Evolutionary conservation across 2,329 filamentous ascomycete species (phyloP), one percentile per base, ranked within the genome.

Genomic region (Talaromyces amestolkiae): DNA sequence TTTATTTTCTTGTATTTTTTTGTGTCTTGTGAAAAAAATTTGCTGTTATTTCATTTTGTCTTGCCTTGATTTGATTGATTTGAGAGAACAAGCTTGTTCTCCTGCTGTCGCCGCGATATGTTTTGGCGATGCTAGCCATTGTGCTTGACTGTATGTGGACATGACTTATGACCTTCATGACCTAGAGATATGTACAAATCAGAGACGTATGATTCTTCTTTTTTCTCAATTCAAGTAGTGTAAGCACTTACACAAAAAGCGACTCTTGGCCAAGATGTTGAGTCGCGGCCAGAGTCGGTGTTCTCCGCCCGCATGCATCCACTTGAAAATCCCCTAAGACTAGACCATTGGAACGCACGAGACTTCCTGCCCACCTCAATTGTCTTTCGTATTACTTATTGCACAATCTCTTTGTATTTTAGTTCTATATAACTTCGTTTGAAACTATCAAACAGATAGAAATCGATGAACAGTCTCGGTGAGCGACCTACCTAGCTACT

Each of bases 141-240:
- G 37, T 61, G 60, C 60, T 59, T 67, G 64, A 64, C 61, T 68
- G 64, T 68, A 68, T 58, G 64, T 64, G 60, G 64, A 67, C 64
- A 63, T 60, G 60, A 65, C 54, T 68, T 60, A 68, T 61, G 66
- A 68, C 43, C 58, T 58, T 60, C 60, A 61, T 53, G n/a, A 56
- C 45, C 47, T 63, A 54, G 35, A 60, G 4, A 61, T 58, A 43
- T 49, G 58, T 58, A 61, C 47, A 54, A 54, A 58, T 65, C 43
- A 47, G 49, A 60, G 65, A 56, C 39, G 39, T 41, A 19, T 35
- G 24, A 17, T 37, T 22, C 27, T 39, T 39, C 5, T 27, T 17
- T 31, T 4, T 31, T 31, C 27, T 31, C 7, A 31, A 31, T 31
- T 31, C 27, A 6, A 31, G 27, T 31, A 31, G 27, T 31, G 27